Base-by-base conservation (phyloP, 1,284 basidiomycete genomes). In the Afroboletus lepidellus region DNA sequence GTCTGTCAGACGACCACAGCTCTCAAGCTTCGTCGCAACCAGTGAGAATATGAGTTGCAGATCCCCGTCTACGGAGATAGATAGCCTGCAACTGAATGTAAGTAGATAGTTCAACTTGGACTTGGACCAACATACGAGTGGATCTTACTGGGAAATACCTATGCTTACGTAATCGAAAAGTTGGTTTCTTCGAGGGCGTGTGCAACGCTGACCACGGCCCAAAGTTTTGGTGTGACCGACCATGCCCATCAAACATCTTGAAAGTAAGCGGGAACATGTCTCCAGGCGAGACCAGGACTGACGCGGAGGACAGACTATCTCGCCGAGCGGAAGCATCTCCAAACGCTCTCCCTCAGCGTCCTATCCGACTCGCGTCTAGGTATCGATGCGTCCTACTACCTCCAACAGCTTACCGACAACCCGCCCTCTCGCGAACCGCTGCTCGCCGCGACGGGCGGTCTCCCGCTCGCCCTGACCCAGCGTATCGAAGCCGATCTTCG, bases 371-470 rank as follows among this genome's bases (percentile, higher is more conserved):
- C 95, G 48, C 89, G 97, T 48, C 85, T 99, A 25, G 96, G 96
- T 44, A 98, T 99, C 69, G 97, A 99, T 78, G 92, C 94, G 8
- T 87, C 91, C 15, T 86, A 90, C 72, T 99, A 98, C 73, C 80
- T 99, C 42, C 81, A 87, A 48, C 78, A 81, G 50, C 79, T 99
- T 57, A 85, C 90, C 25, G 87, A 92, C 53, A 83, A 78, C 54
- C 82, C 91, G 1, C 79, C 85, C 8, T 80, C 85, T 20, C 83
- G 90, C 38, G 95, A 99, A 74, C 91, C 95, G 9, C 81, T 97
- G 37, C 84, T 98, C 13, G 92, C 95, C 0, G 94, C 95, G 0
- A 95, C 94, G 1, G 96, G 96, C 33, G 96, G 96, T 32, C 79
- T 94, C 8, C 95, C 95, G 2, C 81, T 98, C 51, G 87, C 90